Percentiles rank a stretch among this genome's conserved stretches.
Conservation (phyloP, 495 filamentous ascomycete genomes). For the Immersiella caudata region DNA sequence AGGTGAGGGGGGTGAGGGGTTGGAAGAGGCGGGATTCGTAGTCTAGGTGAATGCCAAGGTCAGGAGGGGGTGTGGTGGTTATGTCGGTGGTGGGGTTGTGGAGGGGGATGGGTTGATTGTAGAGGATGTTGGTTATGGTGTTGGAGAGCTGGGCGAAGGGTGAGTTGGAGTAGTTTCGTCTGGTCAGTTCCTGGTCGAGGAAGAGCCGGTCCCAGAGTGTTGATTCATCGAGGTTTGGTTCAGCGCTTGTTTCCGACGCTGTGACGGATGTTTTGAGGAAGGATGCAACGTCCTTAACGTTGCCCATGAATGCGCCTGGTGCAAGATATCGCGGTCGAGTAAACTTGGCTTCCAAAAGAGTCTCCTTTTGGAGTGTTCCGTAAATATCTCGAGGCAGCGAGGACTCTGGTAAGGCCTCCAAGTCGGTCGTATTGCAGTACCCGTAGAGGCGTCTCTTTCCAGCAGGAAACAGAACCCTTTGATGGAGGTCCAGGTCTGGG, state of each 20-base stretch:
- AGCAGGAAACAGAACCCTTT: slow-evolving; percentile 15
- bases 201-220: slow-evolving; percentile 4
- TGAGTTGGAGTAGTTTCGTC: neutral
- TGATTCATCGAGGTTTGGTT: neutral
- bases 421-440: neutral
- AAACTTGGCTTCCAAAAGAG: neutral
- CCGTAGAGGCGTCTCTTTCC: slow-evolving; percentile 2
- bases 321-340: slow-evolving; percentile 11
- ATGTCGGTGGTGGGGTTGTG: neutral
- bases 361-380: neutral
- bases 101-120: neutral
- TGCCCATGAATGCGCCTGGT: slow-evolving; percentile 13
- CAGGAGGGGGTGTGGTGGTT: neutral
- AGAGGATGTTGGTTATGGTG: neutral
- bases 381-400: slow-evolving; percentile 16
- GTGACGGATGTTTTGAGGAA: slow-evolving; percentile 4
- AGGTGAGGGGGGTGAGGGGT: neutral
- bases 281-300: neutral
- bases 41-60: slow-evolving; percentile 22
- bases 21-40: slow-evolving; percentile 26
- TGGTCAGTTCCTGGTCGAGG: slow-evolving; percentile 1
- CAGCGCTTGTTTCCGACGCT: neutral
- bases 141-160: neutral
- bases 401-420: slow-evolving; percentile 12
- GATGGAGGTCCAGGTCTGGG: neutral